Evolutionary conservation across 2,329 filamentous ascomycete genomes (phyloP).

Genomic region (Penicillium sumatraense): DNA sequence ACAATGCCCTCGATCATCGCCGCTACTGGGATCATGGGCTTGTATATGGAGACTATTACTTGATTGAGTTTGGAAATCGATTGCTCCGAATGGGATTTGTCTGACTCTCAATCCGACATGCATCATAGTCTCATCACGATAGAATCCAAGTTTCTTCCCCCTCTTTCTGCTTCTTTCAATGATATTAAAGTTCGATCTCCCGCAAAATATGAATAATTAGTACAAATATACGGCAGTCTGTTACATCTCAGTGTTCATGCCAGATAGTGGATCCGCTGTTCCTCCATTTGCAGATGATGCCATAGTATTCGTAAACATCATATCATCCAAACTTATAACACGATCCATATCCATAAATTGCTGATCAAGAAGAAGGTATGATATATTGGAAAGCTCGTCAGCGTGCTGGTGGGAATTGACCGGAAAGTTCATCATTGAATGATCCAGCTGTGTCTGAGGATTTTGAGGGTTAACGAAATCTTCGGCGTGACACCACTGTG

Average conservation of each 20-base stretch:
- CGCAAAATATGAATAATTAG: no score
- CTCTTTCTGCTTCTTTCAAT: not conserved
- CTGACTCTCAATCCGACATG: constrained; percentile 1
- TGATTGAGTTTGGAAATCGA: constrained; percentile 49
- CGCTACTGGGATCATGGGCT: constrained; percentile 48
- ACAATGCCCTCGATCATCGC: constrained; percentile 43
- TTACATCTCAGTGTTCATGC: not conserved
- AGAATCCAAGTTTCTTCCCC: no score
- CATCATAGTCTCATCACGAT: not conserved
- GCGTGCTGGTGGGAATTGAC: not conserved
- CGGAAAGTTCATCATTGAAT: not conserved
- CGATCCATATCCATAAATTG: constrained; percentile 17
- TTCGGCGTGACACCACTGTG: not conserved
- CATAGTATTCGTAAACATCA: constrained; percentile 16
- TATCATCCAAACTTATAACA: constrained; percentile 15
- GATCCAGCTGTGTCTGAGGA: not conserved
- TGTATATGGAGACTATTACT: constrained; percentile 50
- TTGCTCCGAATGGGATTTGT: constrained; percentile 34
- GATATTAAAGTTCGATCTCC: no score
- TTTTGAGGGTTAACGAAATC: not conserved
- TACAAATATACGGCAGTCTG: no score
- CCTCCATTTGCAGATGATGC: not conserved
- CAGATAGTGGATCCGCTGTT: not conserved
- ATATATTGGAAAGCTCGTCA: constrained; percentile 8
- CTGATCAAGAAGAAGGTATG: constrained; percentile 11